A percentile compares a stretch with the other conserved stretches of the same genome.
Evolutionary conservation across 2,329 filamentous ascomycete genomes (phyloP).

Genomic region (Rhinocladiella mackenziei): DNA sequence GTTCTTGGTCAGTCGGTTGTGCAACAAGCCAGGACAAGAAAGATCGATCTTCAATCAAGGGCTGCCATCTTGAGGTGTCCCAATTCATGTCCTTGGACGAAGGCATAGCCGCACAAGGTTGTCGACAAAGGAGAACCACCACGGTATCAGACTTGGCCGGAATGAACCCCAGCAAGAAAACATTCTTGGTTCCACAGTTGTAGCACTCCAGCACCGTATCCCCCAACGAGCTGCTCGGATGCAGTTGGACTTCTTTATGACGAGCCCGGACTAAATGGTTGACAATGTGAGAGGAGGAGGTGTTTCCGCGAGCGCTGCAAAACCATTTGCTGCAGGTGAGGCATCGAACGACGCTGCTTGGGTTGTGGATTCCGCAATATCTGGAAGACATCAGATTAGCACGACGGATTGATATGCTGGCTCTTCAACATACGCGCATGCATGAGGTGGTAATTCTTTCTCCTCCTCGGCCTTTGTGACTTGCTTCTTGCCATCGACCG

Average conservation of each 20-base stretch:
- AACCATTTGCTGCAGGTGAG: constrained; percentile 97
- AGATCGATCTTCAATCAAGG: constrained; percentile 91
- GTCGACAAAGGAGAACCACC: constrained; percentile 91
- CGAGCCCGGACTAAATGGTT: constrained; percentile 95
- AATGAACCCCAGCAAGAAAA: constrained; percentile 95
- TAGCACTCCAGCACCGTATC: constrained; percentile 98
- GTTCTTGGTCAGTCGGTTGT: constrained; percentile 85
- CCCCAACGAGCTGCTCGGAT: constrained; percentile 85
- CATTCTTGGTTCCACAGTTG: constrained; percentile 99
- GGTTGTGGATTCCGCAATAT: constrained; percentile 96
- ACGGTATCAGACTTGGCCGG: constrained; percentile 98
- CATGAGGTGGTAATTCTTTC: constrained; percentile 86
- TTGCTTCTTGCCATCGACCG: constrained; percentile 60
- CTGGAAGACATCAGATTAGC: constrained; percentile 43
- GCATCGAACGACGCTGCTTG: constrained; percentile 93
- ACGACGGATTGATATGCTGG: background rate
- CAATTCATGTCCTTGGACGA: constrained; percentile 99
- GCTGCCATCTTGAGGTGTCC: constrained; percentile 97
- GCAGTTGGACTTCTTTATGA: constrained; percentile 97
- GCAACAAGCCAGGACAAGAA: constrained; percentile 92
- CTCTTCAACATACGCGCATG: constrained; percentile 75
- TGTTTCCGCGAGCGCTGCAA: constrained; percentile 94
- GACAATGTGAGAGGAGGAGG: constrained; percentile 94
- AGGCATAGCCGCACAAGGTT: constrained; percentile 89
- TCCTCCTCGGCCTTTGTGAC: constrained; percentile 54